Percentiles rank a stretch among this genome's conserved stretches.
Evolutionary conservation across 495 filamentous ascomycete species (phyloP).

Genomic region (Penicillium goetzii): DNA sequence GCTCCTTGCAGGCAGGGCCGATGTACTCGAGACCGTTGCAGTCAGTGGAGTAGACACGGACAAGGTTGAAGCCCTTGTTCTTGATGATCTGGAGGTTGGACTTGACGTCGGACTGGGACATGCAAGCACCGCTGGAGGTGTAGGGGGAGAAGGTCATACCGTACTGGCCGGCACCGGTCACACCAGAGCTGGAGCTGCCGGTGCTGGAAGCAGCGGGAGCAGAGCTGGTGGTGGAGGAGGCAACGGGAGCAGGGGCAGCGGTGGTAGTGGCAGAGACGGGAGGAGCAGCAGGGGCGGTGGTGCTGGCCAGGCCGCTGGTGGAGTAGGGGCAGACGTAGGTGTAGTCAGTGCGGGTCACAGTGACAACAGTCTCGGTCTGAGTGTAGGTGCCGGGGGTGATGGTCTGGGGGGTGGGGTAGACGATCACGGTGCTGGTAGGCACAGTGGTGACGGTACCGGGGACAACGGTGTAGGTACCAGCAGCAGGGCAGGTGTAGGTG

Average conservation of each 20-base stretch:
- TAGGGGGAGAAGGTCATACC: conserved; percentile 95
- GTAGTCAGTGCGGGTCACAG: conserved; percentile 68
- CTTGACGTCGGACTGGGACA: conserved; percentile 60
- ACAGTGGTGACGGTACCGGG: conserved; percentile 64
- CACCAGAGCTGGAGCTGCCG: conserved; percentile 23
- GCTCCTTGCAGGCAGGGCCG: conserved; percentile 60
- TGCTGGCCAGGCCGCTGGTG: conserved; percentile 33
- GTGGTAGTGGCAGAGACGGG: conserved; percentile 26
- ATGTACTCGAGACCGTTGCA: conserved; percentile 79
- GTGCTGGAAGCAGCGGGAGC: conserved; percentile 21
- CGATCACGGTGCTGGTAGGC: conserved; percentile 56
- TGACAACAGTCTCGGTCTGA: conserved; percentile 65
- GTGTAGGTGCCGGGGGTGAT: conserved; percentile 76
- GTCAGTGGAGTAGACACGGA: conserved; percentile 93
- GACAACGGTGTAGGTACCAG: conserved; percentile 82
- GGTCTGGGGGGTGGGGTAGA: conserved; percentile 68
- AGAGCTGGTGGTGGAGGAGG: conserved; percentile 21
- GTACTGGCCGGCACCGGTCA: conserved; percentile 63
- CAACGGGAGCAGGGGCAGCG: conserved; percentile 19
- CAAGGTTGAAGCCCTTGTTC: conserved; percentile 70
- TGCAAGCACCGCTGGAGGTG: conserved; percentile 64
- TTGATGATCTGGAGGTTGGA: conserved; percentile 71
- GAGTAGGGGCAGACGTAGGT: conserved; percentile 75
- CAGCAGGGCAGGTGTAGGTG: conserved; percentile 75
- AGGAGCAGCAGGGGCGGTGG: conserved; percentile 28